A percentile compares a stretch with the other conserved stretches of the same genome.
Evolutionary conservation across 2,329 filamentous ascomycete genomes (phyloP).

Genomic region (Colletotrichum sp.): DNA sequence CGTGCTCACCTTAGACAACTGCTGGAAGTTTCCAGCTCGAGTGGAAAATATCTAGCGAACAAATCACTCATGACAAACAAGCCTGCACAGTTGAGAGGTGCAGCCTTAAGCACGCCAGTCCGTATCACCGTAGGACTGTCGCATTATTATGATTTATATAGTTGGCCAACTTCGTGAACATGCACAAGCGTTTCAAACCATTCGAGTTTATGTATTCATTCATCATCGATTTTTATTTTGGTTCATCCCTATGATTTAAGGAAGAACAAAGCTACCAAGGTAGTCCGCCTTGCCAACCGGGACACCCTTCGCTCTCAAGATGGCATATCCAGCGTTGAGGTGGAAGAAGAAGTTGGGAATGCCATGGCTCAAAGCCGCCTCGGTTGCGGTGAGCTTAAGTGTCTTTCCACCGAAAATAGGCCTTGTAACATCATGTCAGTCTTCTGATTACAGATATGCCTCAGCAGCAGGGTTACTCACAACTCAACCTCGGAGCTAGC

Average conservation of each 20-base stretch:
- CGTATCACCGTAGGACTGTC: background rate
- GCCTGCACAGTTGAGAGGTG: background rate
- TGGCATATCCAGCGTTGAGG: constrained; percentile 57
- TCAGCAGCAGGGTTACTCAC: constrained; percentile 20
- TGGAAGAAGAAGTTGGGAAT: constrained; percentile 69
- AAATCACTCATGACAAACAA: background rate
- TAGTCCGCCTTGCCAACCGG: constrained; percentile 64
- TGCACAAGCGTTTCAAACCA: accelerated
- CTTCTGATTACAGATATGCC: background rate
- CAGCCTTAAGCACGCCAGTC: background rate
- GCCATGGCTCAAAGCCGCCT: constrained; percentile 49
- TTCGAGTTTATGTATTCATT: background rate
- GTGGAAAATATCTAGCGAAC: background rate
- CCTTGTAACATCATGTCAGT: background rate
- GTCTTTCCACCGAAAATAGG: constrained; percentile 9
- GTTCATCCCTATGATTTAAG: background rate
- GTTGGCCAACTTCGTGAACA: background rate
- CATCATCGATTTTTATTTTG: background rate
- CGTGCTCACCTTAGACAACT: accelerated
- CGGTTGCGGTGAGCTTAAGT: constrained; percentile 24
- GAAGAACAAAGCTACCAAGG: constrained; percentile 30
- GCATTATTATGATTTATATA: background rate
- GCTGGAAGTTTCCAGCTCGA: accelerated
- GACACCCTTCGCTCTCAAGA: constrained; percentile 62
- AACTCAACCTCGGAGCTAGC: constrained; percentile 27